Base-by-base conservation (phyloP, 2,329 filamentous ascomycete genomes). In the Pseudopithomyces maydicus region DNA sequence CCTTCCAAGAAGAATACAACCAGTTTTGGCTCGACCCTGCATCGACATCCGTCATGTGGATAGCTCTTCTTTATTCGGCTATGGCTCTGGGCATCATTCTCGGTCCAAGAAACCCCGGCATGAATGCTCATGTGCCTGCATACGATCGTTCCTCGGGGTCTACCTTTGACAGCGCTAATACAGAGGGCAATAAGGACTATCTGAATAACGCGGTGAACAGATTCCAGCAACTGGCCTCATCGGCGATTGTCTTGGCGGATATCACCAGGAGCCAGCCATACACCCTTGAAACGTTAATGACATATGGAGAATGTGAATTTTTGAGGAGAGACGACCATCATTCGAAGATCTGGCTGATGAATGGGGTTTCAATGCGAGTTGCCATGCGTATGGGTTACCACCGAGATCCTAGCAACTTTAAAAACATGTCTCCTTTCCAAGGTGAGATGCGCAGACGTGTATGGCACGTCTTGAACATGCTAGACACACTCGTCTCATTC, bases 341-440 rank as follows among this genome's bases (percentile, higher is more conserved):
- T 33, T 52, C 61, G 11, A 67, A 64, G 54, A 60, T 66, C 11
- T 71, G 64, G 64, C 53, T 69, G n/a, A 61, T 68, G 56, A 59
- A 64, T 22, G 67, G 64, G 11, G 56, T 69, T 7, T 55, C 53
- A 1, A 36, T 70, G n/a, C 62, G 66, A n/a, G 56, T 66, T 1
- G 68, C 68, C 7, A 53, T 70, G 55, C 64, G 69, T 7, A 76
- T 77, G 74, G 77, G 77, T 3, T 76, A 76, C 54, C 77, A 78
- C 50, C 68, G 75, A 17, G 75, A 78, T 50, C 63, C 65, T 4
- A 59, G 55, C 20, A 67, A 71, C 26, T 71, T 72, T 42, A 58
- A 64, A n/a, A 51, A 50, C 12, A 68, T 77, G 26, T 65, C 74
- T 1, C 63, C 68, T 1, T 75, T 76, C 46, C 64, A 73, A 29